These are phyloP conservation scores for Amesomyces nigricolor DNA, from an alignment of 2,329 filamentous ascomycete species.

Conservation along the genomic window DNA sequence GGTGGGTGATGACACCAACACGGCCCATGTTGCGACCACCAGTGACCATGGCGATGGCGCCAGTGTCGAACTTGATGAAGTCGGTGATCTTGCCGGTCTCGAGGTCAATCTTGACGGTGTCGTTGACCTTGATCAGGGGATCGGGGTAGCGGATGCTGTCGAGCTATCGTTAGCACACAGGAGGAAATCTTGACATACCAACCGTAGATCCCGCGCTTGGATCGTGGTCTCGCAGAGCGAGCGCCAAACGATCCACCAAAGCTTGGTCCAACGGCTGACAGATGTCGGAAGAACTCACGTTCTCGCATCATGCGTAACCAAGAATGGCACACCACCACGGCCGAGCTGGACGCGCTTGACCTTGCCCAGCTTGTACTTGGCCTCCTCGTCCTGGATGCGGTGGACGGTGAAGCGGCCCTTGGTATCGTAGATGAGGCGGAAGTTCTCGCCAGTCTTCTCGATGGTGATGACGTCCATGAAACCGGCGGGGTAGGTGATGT, in stretches of 20 bases:
- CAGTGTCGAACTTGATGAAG: slow-evolving; percentile 98
- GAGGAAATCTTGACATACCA: slow-evolving; percentile 44
- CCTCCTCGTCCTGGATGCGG: slow-evolving; percentile 98
- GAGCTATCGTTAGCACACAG: slow-evolving; percentile 36
- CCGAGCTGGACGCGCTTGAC: slow-evolving; percentile 99
- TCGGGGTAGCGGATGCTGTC: slow-evolving; percentile 97
- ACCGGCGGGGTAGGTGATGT: slow-evolving; percentile 92
- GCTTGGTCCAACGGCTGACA: slow-evolving; percentile 99
- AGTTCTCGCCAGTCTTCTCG: slow-evolving; percentile 99
- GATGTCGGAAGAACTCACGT: slow-evolving; percentile 99
- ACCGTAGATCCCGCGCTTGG: slow-evolving; percentile 41
- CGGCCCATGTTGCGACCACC: slow-evolving; percentile 99
- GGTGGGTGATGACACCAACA: slow-evolving; percentile 99
- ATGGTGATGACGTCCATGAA: slow-evolving; percentile 99
- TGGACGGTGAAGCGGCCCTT: slow-evolving; percentile 99
- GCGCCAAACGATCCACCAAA: slow-evolving; percentile 60
- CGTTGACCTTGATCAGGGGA: slow-evolving; percentile 98
- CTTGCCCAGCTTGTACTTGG: slow-evolving; percentile 99
- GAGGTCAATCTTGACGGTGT: slow-evolving; percentile 99
- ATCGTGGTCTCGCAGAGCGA: slow-evolving; percentile 14
- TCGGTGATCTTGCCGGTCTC: slow-evolving; percentile 96
- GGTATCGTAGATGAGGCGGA: slow-evolving; percentile 99
- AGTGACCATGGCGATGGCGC: slow-evolving; percentile 95
- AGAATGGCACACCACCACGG: slow-evolving; percentile 99
- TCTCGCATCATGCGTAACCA: slow-evolving; percentile 99